These are phyloP conservation scores for Botryosphaeria agaves DNA, from an alignment of 2,329 filamentous ascomycete species.

Conservation along the genomic window DNA sequence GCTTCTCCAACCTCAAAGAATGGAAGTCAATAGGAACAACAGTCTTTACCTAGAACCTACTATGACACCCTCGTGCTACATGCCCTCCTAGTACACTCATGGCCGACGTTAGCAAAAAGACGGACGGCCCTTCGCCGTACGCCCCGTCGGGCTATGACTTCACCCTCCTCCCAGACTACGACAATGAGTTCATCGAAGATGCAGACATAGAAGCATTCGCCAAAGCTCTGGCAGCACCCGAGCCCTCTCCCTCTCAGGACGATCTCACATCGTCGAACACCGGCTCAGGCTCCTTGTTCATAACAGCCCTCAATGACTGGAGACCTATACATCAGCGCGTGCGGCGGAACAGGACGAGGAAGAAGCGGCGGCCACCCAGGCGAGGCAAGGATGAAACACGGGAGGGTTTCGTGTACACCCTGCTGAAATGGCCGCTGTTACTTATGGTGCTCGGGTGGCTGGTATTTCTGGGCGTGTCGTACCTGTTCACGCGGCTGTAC, in stretches of 20 bases:
- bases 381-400: conserved; percentile 71
- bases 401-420: conserved; percentile 76
- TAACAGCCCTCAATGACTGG: conserved; percentile 93
- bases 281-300: conserved; percentile 37
- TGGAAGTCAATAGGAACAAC: too few relatives aligned
- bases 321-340: conserved; percentile 66
- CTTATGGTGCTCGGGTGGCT: conserved; percentile 70
- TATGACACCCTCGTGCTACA: too few relatives aligned
- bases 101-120: conserved; percentile 26
- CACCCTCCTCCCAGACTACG: conserved; percentile 56
- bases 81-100: conserved; percentile 9
- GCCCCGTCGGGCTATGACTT: conserved; percentile 48
- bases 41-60: too few relatives aligned
- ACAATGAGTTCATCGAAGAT: conserved; percentile 57
- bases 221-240: conserved; percentile 65
- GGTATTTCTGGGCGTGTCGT: conserved; percentile 50
- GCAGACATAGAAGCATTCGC: conserved; percentile 65
- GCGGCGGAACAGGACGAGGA: conserved; percentile 22
- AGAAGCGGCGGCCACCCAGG: conserved; percentile 22
- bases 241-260: conserved; percentile 44
- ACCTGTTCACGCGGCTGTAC: conserved; percentile 71
- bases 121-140: conserved; percentile 41
- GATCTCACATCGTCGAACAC: conserved; percentile 31
- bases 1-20: too few relatives aligned
- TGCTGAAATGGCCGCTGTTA: conserved; percentile 87